A percentile compares a stretch with the other conserved stretches of the same genome.
Conservation (phyloP, 192 early-diverging fungal genomes). For the Spizellomyces punctatus region DNA sequence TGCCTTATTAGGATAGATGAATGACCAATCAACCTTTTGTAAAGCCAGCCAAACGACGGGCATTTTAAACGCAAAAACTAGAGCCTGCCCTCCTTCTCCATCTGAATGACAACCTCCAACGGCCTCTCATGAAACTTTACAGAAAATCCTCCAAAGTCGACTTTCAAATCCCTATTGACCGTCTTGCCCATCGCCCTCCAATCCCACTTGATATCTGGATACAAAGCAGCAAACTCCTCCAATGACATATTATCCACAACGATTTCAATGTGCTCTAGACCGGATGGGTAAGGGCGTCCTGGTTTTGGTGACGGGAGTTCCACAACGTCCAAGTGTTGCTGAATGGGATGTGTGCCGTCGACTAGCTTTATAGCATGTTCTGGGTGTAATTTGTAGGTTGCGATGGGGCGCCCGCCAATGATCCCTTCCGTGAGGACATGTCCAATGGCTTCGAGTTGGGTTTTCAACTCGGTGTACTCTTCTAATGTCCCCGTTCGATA, state of each 20-base stretch:
- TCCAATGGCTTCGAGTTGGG: slow-evolving; percentile 9
- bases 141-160: slow-evolving; percentile 26
- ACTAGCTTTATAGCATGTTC: slow-evolving; percentile 16
- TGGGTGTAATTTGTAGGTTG: slow-evolving; percentile 32
- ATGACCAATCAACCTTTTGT: too few species aligned
- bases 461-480: slow-evolving; percentile 10
- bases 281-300: slow-evolving; percentile 22
- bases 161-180: slow-evolving; percentile 26
- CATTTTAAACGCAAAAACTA: too few species aligned
- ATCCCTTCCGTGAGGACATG: slow-evolving; percentile 26
- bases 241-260: slow-evolving; percentile 23
- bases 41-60: too few species aligned
- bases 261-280: slow-evolving; percentile 37
- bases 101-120: slow-evolving; percentile 37
- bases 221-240: slow-evolving; percentile 27
- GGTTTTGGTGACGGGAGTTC: slow-evolving; percentile 40
- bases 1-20: too few species aligned
- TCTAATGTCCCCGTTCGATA: slow-evolving; percentile 12
- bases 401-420: slow-evolving; percentile 33
- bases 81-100: slow-evolving; percentile 19
- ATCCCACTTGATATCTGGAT: slow-evolving; percentile 19
- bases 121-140: slow-evolving; percentile 39
- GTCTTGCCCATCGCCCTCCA: slow-evolving; percentile 21
- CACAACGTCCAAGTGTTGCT: slow-evolving; percentile 25
- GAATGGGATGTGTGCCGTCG: neutral